These are phyloP conservation scores for Microthyrium microscopicum DNA, from an alignment of 2,329 filamentous ascomycete genomes.

Conservation along the genomic window DNA sequence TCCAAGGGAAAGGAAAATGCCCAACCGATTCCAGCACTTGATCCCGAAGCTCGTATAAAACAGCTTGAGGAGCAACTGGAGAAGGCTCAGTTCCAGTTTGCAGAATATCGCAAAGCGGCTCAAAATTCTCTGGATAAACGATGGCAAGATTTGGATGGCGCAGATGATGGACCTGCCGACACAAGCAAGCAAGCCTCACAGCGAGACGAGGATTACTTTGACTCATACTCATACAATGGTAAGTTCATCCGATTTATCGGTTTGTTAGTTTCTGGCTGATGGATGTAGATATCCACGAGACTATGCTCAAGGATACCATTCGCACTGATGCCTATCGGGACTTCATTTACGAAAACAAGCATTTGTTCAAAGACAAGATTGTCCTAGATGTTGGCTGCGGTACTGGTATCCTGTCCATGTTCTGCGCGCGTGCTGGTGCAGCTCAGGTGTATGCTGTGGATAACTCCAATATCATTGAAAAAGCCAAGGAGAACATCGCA, in stretches of 20 bases:
- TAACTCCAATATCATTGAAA: slow-evolving; percentile 77
- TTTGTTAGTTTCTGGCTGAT: neutral
- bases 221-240: slow-evolving; percentile 54
- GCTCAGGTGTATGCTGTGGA: slow-evolving; percentile 79
- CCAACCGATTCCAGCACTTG: neutral
- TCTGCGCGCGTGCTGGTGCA: slow-evolving; percentile 81
- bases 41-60: slow-evolving; percentile 4
- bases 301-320: slow-evolving; percentile 82
- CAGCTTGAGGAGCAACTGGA: slow-evolving; percentile 10
- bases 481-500: slow-evolving; percentile 70
- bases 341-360: slow-evolving; percentile 85
- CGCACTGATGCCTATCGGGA: slow-evolving; percentile 86
- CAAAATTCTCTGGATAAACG: slow-evolving; percentile 7
- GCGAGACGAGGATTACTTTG: slow-evolving; percentile 46
- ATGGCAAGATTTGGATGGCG: slow-evolving; percentile 1
- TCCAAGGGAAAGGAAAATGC: neutral
- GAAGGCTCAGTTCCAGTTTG: slow-evolving; percentile 5
- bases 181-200: slow-evolving; percentile 19
- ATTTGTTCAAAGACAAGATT: slow-evolving; percentile 69
- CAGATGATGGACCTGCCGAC: neutral
- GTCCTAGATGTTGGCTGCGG: slow-evolving; percentile 80
- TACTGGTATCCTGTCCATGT: slow-evolving; percentile 81
- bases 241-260: slow-evolving; percentile 12
- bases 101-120: slow-evolving; percentile 6
- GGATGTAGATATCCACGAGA: slow-evolving; percentile 73